These are phyloP conservation scores for Globisporangium spiculum DNA, from an alignment of 352 stramenopile genomes.

Conservation along the genomic window DNA sequence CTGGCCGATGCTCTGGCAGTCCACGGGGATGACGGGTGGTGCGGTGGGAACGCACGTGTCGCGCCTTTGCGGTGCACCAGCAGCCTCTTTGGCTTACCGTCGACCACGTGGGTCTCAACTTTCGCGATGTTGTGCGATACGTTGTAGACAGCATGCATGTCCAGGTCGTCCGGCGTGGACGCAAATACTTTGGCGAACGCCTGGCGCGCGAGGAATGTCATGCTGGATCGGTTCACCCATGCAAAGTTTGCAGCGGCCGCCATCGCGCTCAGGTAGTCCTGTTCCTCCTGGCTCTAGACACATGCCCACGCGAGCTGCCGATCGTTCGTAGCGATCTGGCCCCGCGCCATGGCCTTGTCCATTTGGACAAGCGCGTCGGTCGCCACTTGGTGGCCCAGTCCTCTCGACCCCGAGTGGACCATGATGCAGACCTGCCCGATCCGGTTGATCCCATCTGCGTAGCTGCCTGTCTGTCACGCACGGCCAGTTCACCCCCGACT, in stretches of 20 bases:
- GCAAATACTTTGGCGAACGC: background rate
- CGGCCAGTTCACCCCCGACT: background rate
- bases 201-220: background rate
- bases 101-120: background rate
- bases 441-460: background rate
- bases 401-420: background rate
- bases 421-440: background rate
- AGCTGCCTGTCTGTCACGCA: background rate
- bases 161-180: background rate
- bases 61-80: background rate
- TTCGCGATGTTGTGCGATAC: background rate
- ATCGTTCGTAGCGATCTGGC: background rate
- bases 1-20: slow-evolving; percentile 3
- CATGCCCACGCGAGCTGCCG: background rate
- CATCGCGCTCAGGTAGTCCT: slow-evolving; percentile 1
- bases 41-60: background rate
- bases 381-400: background rate
- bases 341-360: background rate
- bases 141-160: background rate
- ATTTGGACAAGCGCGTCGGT: slow-evolving; percentile 1
- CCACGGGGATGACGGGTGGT: background rate
- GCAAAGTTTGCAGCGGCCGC: background rate
- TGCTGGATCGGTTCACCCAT: background rate
- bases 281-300: background rate
- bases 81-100: background rate